Percentiles rank a stretch among this genome's conserved stretches.
These are phyloP conservation scores for Chlorociboria aeruginascens DNA, from an alignment of 495 filamentous ascomycete species.

Conservation along the genomic window DNA sequence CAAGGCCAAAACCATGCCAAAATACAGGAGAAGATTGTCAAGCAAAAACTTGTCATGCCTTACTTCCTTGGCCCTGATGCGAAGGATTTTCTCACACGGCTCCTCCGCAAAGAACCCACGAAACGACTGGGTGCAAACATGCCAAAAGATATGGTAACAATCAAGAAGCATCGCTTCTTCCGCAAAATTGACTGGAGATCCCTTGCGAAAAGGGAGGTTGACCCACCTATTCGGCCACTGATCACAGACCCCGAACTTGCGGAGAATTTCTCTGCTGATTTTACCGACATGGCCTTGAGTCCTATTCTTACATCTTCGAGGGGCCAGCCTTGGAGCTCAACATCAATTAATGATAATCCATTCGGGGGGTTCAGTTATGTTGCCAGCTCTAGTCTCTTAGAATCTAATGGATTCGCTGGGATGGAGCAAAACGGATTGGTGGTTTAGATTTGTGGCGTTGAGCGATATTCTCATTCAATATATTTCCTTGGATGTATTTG, in stretches of 20 bases:
- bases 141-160: slow-evolving; percentile 71
- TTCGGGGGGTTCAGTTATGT: slow-evolving; percentile 97
- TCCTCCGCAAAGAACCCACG: slow-evolving; percentile 80
- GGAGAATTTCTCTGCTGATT: slow-evolving; percentile 85
- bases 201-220: slow-evolving; percentile 63
- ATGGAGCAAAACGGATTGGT: background rate
- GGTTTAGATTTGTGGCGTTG: background rate
- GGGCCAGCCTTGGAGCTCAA: slow-evolving; percentile 11
- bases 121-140: slow-evolving; percentile 82
- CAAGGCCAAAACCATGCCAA: slow-evolving; percentile 80
- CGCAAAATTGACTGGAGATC: slow-evolving; percentile 86
- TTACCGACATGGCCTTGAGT: slow-evolving; percentile 74
- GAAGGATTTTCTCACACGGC: slow-evolving; percentile 80
- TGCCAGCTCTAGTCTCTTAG: slow-evolving; percentile 75
- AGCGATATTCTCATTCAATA: background rate
- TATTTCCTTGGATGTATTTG: background rate
- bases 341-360: slow-evolving; percentile 44
- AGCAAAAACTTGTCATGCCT: slow-evolving; percentile 74
- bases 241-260: slow-evolving; percentile 91
- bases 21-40: slow-evolving; percentile 85
- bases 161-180: slow-evolving; percentile 95
- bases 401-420: slow-evolving; percentile 30
- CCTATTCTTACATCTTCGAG: slow-evolving; percentile 43
- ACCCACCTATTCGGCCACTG: slow-evolving; percentile 78
- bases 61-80: slow-evolving; percentile 84